Percentiles rank a stretch among this genome's conserved stretches.
Evolutionary conservation across 164 flowering plant genomes (phyloP).

Genomic region (Hamamelis virginiana): DNA sequence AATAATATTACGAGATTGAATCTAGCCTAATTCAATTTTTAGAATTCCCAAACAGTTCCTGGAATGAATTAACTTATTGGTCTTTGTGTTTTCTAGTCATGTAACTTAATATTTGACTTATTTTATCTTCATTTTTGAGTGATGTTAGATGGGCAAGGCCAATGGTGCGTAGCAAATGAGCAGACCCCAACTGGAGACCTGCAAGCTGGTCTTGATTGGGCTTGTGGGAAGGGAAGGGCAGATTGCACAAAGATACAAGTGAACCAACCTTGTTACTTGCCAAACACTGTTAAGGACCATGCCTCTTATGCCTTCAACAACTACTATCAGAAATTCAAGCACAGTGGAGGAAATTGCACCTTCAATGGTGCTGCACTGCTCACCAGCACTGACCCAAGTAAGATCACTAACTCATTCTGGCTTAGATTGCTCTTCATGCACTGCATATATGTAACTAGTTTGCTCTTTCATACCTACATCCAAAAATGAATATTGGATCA

Average conservation of each 20-base stretch:
- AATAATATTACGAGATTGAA: too few species aligned
- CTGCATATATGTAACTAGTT: too few species aligned
- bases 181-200: conserved; percentile 37
- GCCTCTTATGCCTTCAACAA: conserved; percentile 53
- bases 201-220: conserved; percentile 46
- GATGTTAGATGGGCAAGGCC: conserved; percentile 16
- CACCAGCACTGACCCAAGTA: conserved; percentile 49
- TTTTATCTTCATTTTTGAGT: background rate
- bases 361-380: conserved; percentile 43
- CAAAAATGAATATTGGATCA: too few species aligned
- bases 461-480: too few species aligned
- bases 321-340: conserved; percentile 47
- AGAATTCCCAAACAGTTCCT: too few species aligned
- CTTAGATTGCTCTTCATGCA: background rate
- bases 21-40: too few species aligned
- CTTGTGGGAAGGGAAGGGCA: conserved; percentile 50
- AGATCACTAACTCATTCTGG: background rate
- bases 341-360: conserved; percentile 39
- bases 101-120: too few species aligned
- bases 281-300: conserved; percentile 54
- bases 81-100: too few species aligned
- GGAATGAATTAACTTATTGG: too few species aligned
- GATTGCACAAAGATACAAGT: conserved; percentile 39
- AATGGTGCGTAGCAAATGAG: conserved; percentile 48
- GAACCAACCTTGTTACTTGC: conserved; percentile 45